phyloP scores from a whole-genome alignment of 768 basidiomycete genomes.

The Porphyrellus cyaneotinctus region DNA sequence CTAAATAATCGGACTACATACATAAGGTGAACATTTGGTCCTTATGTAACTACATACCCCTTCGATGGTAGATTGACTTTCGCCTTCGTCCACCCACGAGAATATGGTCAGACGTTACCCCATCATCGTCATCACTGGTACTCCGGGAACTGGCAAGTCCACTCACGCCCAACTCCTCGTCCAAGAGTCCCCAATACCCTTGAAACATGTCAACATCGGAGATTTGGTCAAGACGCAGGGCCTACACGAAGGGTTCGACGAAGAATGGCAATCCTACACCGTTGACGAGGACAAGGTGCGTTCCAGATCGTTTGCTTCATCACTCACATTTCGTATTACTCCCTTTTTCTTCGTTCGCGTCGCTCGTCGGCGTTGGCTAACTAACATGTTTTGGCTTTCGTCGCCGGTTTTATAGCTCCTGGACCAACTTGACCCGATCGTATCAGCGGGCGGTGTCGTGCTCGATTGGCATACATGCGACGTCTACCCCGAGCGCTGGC shows the following conservation, averaged over 20 bases:
- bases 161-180: slow-evolving; percentile 86
- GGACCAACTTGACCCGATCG: slow-evolving; percentile 79
- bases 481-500: slow-evolving; percentile 93
- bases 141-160: slow-evolving; percentile 94
- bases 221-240: slow-evolving; percentile 82
- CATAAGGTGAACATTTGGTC: too few species aligned
- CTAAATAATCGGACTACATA: too few species aligned
- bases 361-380: neutral
- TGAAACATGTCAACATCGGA: slow-evolving; percentile 85
- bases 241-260: slow-evolving; percentile 81
- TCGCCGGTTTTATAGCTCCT: slow-evolving; percentile 56
- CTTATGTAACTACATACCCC: too few species aligned
- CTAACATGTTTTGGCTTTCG: too few species aligned
- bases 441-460: slow-evolving; percentile 68
- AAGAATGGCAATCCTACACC: slow-evolving; percentile 92
- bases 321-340: neutral
- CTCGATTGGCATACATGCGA: slow-evolving; percentile 97
- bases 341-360: neutral
- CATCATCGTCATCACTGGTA: slow-evolving; percentile 83
- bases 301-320: neutral
- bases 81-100: neutral
- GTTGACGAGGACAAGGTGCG: slow-evolving; percentile 95
- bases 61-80: neutral
- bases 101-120: slow-evolving; percentile 39
- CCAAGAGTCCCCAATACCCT: slow-evolving; percentile 61